Evolutionary conservation across 768 basidiomycete species (phyloP).

Genomic region (Mycena leptocephala): DNA sequence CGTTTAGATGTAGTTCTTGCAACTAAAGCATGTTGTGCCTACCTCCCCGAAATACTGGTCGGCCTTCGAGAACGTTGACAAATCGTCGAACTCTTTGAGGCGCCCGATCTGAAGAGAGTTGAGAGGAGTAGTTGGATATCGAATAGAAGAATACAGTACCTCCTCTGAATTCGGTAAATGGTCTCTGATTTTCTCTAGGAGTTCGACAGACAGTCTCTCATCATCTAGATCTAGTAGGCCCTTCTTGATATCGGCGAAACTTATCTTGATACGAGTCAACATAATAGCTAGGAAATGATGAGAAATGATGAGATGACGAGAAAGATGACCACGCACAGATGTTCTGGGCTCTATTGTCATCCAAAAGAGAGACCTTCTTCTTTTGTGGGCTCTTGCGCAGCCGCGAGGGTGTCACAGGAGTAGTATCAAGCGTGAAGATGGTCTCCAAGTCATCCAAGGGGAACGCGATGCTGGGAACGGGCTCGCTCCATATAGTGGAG

Average conservation of each 20-base stretch:
- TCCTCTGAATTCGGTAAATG: conserved; percentile 90
- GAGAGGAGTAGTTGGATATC: not conserved
- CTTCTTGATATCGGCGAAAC: conserved; percentile 75
- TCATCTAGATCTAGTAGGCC: conserved; percentile 86
- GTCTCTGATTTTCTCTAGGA: conserved; percentile 81
- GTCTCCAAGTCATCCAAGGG: conserved; percentile 82
- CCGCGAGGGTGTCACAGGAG: conserved; percentile 60
- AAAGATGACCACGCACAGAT: conserved; percentile 66
- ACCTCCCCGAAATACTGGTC: conserved; percentile 91
- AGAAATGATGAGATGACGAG: conserved; percentile 9
- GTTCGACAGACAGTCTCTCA: conserved; percentile 76
- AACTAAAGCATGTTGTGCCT: conserved; percentile 26
- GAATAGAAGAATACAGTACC: conserved; percentile 55
- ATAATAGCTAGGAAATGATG: conserved; percentile 76
- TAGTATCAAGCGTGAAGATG: conserved; percentile 76
- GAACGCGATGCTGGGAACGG: conserved; percentile 59
- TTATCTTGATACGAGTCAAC: conserved; percentile 82
- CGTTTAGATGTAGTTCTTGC: not conserved
- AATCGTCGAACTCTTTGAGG: conserved; percentile 80
- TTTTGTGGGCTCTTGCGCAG: conserved; percentile 56
- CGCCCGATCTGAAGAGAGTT: conserved; percentile 64
- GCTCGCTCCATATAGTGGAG: conserved; percentile 82
- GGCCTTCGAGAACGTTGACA: conserved; percentile 83
- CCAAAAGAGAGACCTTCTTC: conserved; percentile 80
- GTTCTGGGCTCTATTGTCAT: conserved; percentile 86